Conservation (phyloP, 768 basidiomycete genomes). For the Pleurotus tuber-regium region DNA sequence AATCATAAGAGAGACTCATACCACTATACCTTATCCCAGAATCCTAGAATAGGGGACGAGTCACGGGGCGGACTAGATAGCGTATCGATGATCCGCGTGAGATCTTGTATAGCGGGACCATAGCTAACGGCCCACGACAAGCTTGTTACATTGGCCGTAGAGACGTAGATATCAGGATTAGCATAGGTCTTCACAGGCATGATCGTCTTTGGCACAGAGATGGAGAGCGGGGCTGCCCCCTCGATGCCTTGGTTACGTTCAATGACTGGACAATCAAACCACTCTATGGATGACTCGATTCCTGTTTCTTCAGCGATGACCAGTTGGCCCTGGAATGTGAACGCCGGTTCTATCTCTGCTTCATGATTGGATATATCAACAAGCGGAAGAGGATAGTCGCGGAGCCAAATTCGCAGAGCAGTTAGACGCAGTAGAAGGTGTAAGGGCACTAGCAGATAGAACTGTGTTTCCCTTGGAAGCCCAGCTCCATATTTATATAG, state of each 20-base stretch:
- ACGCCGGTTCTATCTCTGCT: conserved; percentile 37
- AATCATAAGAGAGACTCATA: no score
- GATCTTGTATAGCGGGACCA: conserved; percentile 80
- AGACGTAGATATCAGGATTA: conserved; percentile 64
- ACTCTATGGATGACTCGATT: conserved; percentile 60
- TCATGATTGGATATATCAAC: conserved; percentile 62
- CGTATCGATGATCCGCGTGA: conserved; percentile 80
- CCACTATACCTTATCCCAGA: conserved; percentile 85
- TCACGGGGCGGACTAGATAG: conserved; percentile 77
- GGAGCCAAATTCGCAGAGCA: conserved; percentile 59
- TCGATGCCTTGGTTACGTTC: conserved; percentile 50
- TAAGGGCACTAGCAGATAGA: conserved; percentile 80
- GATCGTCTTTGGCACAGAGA: conserved; percentile 83
- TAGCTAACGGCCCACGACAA: conserved; percentile 92
- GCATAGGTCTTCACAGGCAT: conserved; percentile 96
- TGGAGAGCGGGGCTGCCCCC: conserved; percentile 49
- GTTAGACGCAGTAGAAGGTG: conserved; percentile 69
- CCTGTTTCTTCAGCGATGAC: conserved; percentile 90
- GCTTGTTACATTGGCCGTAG: conserved; percentile 62
- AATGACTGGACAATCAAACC: conserved; percentile 67
- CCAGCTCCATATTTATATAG: conserved; percentile 64
- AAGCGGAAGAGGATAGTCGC: conserved; percentile 89
- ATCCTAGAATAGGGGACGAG: conserved; percentile 79
- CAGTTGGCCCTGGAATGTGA: conserved; percentile 72
- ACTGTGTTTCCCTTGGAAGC: conserved; percentile 67